Evolutionary conservation across 1,284 basidiomycete genomes (phyloP), one percentile per base, ranked within the genome.

Genomic region (Leccinum ponderosum): DNA sequence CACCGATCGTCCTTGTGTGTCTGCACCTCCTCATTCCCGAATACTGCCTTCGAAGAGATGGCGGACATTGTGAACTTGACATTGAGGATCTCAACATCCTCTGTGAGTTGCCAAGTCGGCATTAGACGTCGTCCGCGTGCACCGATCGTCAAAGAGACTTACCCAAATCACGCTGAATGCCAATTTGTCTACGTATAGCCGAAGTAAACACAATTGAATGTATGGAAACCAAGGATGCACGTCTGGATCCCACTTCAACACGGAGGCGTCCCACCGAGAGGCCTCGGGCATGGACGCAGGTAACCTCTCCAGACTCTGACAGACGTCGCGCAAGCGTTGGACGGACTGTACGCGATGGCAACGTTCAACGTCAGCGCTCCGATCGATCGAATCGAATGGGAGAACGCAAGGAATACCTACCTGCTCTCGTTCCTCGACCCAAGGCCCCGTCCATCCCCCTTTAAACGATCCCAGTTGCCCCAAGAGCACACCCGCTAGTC

Each of bases 151-250:
- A 29, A 29, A 29, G 27, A 29, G 27, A 29, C 27, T 29, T 29
- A 29, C 27, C 27, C 27, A 29, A 29, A 29, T 29, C 27, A 29
- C 27, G 27, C 27, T 29, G 27, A 29, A 29, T 29, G 27, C 27
- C 27, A 29, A 29, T 29, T 29, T 29, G 27, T 29, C 27, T 29
- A 29, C 27, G 27, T 29, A 29, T 29, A 29, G 27, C 27, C 27
- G 27, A 29, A 29, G 27, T 29, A 29, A 29, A 29, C 27, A 29
- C 27, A 29, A 29, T 29, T 29, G 47, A 25, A 50, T 50, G 22
- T 50, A 50, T 27, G 77, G 78, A 61, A 83, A 80, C 82, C 81
- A 83, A 1, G 80, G 80, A 65, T 82, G 77, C 6, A 74, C 66
- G 15, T 71, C 69, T 0, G 76, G 70, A 65, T 81, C 75, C 81